Evolutionary conservation across 2,329 filamentous ascomycete species (phyloP), one percentile per base, ranked within the genome.

Genomic region (Penicillium sp.): DNA sequence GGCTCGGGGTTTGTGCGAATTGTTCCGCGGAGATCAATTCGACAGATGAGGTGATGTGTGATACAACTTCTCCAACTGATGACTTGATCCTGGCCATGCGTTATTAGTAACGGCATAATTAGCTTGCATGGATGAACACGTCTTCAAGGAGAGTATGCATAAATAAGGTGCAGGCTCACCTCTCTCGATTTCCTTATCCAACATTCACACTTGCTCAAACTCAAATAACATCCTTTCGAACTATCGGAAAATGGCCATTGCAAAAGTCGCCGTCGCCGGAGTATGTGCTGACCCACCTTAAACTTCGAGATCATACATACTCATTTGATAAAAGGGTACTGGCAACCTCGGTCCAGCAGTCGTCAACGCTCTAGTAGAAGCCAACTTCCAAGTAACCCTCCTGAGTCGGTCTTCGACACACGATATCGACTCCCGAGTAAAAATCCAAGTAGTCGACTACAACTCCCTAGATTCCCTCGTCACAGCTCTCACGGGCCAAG

Each of bases 401-500:
- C 53, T 62, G 3, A 61, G 55, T 26, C 55, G 58, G 7, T 58
- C 58, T 5, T 43, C 48, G 4, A 50, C 58, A 6, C 45, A 54
- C 21, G n/a, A 54, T 35, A 21, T 57, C 2, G 51, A 61, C 31
- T 42, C 58, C 9, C 53, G 44, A 9, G 51, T 50, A 14, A 50
- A 50, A 21, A 21, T 56, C 19, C 29, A 60, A 44, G 37, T 47
- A 3, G 57, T 60, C 39, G 60, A 62, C 42, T 60, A 60, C 29
- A 50, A 23, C 26, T 60, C 57, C 10, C 42, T 39, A 2, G 57
- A 62, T 8, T 60, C 57, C 1, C 60, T 62, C n/a, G 48, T 50
- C 2, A n/a, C 53, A 1, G 68, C 68, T 1, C 60, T 75, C 0
- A n/a, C 62, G 2, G 68, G 65, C 8, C 61, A 69, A 21, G 67